Evolutionary conservation across 2,329 filamentous ascomycete species (phyloP).

Genomic region (Xylaria multiplex): DNA sequence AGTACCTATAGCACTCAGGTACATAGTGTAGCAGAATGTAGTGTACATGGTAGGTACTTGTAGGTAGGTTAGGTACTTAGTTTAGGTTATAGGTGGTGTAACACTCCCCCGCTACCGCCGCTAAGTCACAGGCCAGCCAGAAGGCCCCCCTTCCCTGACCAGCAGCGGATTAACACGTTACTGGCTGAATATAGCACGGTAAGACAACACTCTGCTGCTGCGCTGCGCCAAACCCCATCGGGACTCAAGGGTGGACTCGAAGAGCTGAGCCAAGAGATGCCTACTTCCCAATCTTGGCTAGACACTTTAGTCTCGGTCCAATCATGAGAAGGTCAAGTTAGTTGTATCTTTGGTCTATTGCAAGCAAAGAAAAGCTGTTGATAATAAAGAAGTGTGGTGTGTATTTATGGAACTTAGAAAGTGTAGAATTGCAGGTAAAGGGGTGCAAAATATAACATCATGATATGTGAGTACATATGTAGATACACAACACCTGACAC

Average conservation of each 20-base stretch:
- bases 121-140: not conserved
- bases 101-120: too few species aligned
- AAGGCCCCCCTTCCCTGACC: constrained; percentile 1
- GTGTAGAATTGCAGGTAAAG: too few species aligned
- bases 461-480: too few species aligned
- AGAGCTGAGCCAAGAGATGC: not conserved
- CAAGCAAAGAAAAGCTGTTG: too few species aligned
- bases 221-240: constrained; percentile 12
- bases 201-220: not conserved
- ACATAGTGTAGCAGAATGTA: too few species aligned
- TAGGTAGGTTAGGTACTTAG: not conserved
- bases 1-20: not conserved
- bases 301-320: not conserved
- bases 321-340: not conserved
- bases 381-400: too few species aligned
- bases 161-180: constrained; percentile 31
- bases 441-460: too few species aligned
- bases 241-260: not conserved
- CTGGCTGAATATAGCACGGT: constrained; percentile 8
- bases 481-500: too few species aligned
- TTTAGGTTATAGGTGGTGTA: too few species aligned
- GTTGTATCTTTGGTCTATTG: too few species aligned
- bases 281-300: constrained; percentile 15
- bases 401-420: too few species aligned
- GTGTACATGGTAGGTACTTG: not conserved